phyloP scores from a whole-genome alignment of 805 yeast species.

The Barnettozyma californica region DNA sequence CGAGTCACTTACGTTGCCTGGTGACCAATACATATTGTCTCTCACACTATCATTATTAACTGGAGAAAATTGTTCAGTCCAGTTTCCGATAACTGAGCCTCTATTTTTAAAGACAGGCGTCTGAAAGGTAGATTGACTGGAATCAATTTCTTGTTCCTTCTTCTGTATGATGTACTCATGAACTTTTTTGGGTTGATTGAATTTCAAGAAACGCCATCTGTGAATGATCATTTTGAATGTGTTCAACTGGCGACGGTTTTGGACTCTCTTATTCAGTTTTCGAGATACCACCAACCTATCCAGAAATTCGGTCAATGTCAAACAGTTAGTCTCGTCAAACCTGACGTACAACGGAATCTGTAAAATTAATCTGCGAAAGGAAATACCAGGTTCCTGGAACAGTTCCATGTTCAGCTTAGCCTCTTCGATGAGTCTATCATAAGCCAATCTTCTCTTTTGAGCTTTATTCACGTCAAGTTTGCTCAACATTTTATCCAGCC shows the following conservation, averaged over 20 bases:
- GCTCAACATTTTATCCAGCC: slow-evolving; percentile 45
- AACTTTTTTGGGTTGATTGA: slow-evolving; percentile 5
- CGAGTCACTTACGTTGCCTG: background rate
- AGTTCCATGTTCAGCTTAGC: slow-evolving; percentile 53
- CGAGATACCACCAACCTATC: slow-evolving; percentile 55
- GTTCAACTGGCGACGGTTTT: slow-evolving; percentile 28
- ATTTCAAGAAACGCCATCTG: slow-evolving; percentile 29
- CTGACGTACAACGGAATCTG: slow-evolving; percentile 72
- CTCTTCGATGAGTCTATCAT: slow-evolving; percentile 68
- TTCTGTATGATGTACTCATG: background rate
- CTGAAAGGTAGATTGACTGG: background rate
- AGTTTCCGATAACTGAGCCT: background rate
- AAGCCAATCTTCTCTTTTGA: slow-evolving; percentile 46
- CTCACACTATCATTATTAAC: background rate
- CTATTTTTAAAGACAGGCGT: background rate
- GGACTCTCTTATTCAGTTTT: slow-evolving; percentile 43
- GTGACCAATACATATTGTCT: slow-evolving; percentile 19
- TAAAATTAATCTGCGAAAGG: slow-evolving; percentile 56
- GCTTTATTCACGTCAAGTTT: slow-evolving; percentile 52
- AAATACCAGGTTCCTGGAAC: slow-evolving; percentile 53
- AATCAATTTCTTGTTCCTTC: background rate
- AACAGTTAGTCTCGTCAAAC: slow-evolving; percentile 72
- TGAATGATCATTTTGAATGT: slow-evolving; percentile 31
- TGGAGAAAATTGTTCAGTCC: background rate
- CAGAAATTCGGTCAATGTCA: slow-evolving; percentile 66